Evolutionary conservation across 352 stramenopile species (phyloP), one percentile per base, ranked within the genome.

Genomic region (Aphanomyces cochlioides): DNA sequence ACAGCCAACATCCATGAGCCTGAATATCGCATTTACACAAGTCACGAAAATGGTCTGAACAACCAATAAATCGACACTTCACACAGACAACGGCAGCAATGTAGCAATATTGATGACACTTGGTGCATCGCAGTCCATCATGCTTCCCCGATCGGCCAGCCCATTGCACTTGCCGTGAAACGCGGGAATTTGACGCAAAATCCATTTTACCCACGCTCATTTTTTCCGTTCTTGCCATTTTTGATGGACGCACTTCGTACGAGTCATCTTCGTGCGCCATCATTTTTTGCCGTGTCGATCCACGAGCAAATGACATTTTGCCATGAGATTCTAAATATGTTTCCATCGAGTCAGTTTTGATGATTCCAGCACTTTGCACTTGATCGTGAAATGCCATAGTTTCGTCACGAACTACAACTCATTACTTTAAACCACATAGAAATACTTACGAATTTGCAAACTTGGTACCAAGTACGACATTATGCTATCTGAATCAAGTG

Each of bases 51-150:
- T 95, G 87, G 4, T 92, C 83, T 19, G 83, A 54, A 56, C 87
- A 95, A 0, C 85, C 87, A n/a, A 95, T 84, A 40, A 84, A 79
- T 2, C 84, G 82, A 34, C 87, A 95, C 45, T 78, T 83, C 1
- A 83, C 87, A 53, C 87, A 95, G 21, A 91, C 85, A 0, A 95
- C 87, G 12, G 87, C 87, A 65, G 92, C 82, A 1, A 95, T 59
- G 73, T 90, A 95, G 72, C 87, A 95, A 67, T 95, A 95, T 68
- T 95, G 87, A 34, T 92, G 90, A 74, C 87, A 95, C 3, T 73
- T 76, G 0, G 79, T 77, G 48, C 87, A 95, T 15, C 86, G 87
- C 15, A 95, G 69, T 6, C 85, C 87, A 61, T 92, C 79, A 37
- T 79, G 80, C 59, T 90, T 93, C 17, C 87, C 87, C 1, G 85